phyloP scores from a whole-genome alignment of 805 yeast species.

The Nakazawaea pomicola region DNA sequence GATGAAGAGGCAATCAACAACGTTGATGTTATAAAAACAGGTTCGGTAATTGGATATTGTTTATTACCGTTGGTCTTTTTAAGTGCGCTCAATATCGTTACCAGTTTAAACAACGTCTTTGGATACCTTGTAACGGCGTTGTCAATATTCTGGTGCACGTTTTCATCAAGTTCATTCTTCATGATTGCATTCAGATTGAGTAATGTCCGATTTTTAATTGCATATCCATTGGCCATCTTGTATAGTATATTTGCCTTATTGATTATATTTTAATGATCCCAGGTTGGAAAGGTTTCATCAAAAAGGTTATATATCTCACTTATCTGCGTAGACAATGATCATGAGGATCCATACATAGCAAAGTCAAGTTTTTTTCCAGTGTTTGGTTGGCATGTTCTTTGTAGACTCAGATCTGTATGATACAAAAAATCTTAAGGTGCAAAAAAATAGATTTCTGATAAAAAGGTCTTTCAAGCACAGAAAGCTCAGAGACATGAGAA shows the following conservation, averaged over 20 bases:
- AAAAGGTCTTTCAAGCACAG: no score
- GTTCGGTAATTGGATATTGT: slow-evolving; percentile 92
- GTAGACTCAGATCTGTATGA: no score
- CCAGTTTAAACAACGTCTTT: slow-evolving; percentile 61
- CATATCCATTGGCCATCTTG: slow-evolving; percentile 88
- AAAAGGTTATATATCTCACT: no score
- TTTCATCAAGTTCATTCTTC: slow-evolving; percentile 88
- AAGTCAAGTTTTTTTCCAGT: no score
- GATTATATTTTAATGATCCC: slow-evolving; percentile 67
- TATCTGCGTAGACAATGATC: no score
- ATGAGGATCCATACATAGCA: neutral
- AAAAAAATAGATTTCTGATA: no score
- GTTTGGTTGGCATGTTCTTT: no score
- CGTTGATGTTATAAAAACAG: slow-evolving; percentile 62
- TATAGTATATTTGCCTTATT: slow-evolving; percentile 92
- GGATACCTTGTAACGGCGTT: slow-evolving; percentile 69
- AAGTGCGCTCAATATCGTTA: slow-evolving; percentile 63
- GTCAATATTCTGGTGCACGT: slow-evolving; percentile 86
- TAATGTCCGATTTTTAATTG: slow-evolving; percentile 85
- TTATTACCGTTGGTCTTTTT: slow-evolving; percentile 80
- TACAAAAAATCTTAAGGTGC: no score
- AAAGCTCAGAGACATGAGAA: no score
- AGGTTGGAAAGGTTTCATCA: no score
- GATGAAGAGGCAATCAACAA: slow-evolving; percentile 32
- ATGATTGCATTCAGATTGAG: slow-evolving; percentile 78